Base-by-base conservation (phyloP, 805 yeast genomes). In the Yamadazyma kitorensis region DNA sequence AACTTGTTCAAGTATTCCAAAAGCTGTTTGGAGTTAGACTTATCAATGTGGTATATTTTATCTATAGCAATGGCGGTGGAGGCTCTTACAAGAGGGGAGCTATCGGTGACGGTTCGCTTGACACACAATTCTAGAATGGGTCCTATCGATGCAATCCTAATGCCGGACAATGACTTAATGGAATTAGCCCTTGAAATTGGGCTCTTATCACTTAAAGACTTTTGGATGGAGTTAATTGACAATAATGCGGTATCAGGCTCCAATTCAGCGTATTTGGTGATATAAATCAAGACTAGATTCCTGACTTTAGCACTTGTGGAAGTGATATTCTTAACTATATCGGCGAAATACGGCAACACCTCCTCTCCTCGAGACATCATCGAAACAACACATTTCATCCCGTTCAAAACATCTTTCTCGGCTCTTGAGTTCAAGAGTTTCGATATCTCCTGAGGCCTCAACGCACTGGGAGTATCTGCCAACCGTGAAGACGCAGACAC, bases 191-290 rank as follows among this genome's bases (percentile, higher is more conserved):
- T 67, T 12, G 72, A 65, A 8, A 76, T 70, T 2, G 94, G 82
- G 40, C 72, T 74, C 44, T 78, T 77, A 47, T 87, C 96, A 7
- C 72, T 66, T 18, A 91, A 60, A 1, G 86, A 72, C 57, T 85
- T 87, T 56, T 93, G 98, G 31, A 93, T 84, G 1, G 97, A 85
- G 57, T 93, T 93, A 44, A 93, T 85, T 1, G 96, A 79, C 29
- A 93, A 67, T 14, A 93, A 70, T 2, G 98, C 93, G n/a, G 86
- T 73, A 54, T 89, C 95, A 7, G 93, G 96, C 46, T 86, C 89
- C 36, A 68, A 57, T 42, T 86, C 94, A 16, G 95, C 93, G 54
- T 78, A 87, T 36, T 84, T 70, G 27, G 80, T 63, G 31, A 93
- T 61, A 47, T 86, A 86, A 1, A 82, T 68, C 58, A 86, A 78